phyloP scores from a whole-genome alignment of 192 early-diverging fungal species.

The Mortierella alpina region DNA sequence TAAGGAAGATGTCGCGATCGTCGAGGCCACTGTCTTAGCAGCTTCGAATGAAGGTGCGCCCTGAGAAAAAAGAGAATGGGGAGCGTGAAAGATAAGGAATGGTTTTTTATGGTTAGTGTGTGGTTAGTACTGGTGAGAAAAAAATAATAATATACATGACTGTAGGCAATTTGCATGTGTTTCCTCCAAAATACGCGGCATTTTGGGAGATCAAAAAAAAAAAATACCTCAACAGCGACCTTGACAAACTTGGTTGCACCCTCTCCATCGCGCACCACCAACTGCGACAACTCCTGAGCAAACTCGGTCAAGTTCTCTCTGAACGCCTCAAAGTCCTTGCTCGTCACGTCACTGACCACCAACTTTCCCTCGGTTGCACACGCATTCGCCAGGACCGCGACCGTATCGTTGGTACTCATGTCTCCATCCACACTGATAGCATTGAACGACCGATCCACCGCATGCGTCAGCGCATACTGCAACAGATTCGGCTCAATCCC shows the following conservation, averaged over 20 bases:
- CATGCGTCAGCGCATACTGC: conserved; percentile 77
- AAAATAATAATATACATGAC: background rate
- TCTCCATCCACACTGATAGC: conserved; percentile 96
- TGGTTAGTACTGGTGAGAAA: background rate
- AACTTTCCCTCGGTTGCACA: conserved; percentile 56
- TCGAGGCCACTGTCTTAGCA: conserved; percentile 84
- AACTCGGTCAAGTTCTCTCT: conserved; percentile 80
- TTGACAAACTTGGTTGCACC: conserved; percentile 98
- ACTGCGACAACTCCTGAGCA: conserved; percentile 85
- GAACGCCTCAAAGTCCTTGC: conserved; percentile 75
- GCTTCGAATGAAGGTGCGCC: conserved; percentile 78
- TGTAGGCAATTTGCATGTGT: background rate
- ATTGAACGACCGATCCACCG: conserved; percentile 94
- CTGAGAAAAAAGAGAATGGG: conserved; percentile 49
- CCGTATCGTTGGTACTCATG: conserved; percentile 97
- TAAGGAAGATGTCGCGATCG: conserved; percentile 91
- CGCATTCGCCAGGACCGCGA: conserved; percentile 91
- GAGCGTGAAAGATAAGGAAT: background rate
- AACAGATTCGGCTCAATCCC: conserved; percentile 72
- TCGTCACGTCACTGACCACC: conserved; percentile 54
- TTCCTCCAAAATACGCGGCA: too few species aligned
- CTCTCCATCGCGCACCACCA: conserved; percentile 96
- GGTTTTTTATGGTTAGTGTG: conserved; percentile 1
- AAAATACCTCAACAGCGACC: conserved; percentile 77
- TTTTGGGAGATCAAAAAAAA: background rate